Conservation (phyloP, 164 flowering plant genomes). For the Platanus orientalis region DNA sequence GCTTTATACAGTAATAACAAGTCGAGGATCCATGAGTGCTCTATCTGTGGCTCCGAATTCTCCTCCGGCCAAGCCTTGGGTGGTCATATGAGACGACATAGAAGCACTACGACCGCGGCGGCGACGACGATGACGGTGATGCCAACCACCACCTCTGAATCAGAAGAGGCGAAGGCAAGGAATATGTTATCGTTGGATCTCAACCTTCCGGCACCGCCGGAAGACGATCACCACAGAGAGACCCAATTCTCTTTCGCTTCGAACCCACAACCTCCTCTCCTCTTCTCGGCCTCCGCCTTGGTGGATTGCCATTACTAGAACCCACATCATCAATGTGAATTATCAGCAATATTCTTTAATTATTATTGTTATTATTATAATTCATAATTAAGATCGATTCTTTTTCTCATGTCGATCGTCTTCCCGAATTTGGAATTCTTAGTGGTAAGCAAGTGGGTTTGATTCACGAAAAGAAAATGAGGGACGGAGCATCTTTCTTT, state of each 20-base stretch:
- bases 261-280: conserved; percentile 28
- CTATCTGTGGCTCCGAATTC: conserved; percentile 78
- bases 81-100: conserved; percentile 81
- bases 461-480: conserved; percentile 48
- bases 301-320: conserved; percentile 50
- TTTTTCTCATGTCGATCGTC: conserved; percentile 5
- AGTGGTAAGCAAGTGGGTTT: conserved; percentile 35
- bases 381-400: conserved; percentile 12
- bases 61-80: conserved; percentile 83
- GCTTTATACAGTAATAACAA: conserved; percentile 5
- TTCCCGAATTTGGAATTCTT: conserved; percentile 25
- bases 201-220: conserved; percentile 60
- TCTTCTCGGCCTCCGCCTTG: conserved; percentile 26
- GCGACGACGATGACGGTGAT: conserved; percentile 19
- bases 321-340: conserved; percentile 20
- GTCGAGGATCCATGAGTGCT: conserved; percentile 64
- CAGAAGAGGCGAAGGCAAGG: conserved; percentile 18
- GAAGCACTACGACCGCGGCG: conserved; percentile 18
- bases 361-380: not conserved
- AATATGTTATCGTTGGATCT: conserved; percentile 49
- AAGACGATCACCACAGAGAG: conserved; percentile 36
- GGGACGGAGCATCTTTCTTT: conserved; percentile 25
- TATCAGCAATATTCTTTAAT: conserved; percentile 5
- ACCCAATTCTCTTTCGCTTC: conserved; percentile 26
- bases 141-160: conserved; percentile 18